A percentile compares a stretch with the other conserved stretches of the same genome.
Evolutionary conservation across 2,329 filamentous ascomycete genomes (phyloP).

Genomic region (Aspergillus sp.): DNA sequence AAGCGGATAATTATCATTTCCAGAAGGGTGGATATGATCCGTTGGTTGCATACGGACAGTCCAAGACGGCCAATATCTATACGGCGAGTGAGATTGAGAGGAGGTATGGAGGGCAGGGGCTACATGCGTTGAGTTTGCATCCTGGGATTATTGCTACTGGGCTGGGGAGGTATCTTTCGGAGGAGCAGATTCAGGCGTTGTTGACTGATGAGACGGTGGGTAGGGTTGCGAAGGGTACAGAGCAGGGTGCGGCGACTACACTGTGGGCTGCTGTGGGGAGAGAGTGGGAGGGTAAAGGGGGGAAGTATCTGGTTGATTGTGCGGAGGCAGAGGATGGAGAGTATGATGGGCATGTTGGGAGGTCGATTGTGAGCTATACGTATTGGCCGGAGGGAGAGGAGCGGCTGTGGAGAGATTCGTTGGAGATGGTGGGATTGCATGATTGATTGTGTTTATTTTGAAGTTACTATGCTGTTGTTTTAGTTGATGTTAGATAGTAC

Average conservation of each 20-base stretch:
- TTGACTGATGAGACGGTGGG: constrained; percentile 16
- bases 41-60: constrained; percentile 49
- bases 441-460: background rate
- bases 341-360: constrained; percentile 18
- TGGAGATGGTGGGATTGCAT: constrained; percentile 27
- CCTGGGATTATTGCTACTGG: constrained; percentile 41
- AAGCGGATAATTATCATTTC: constrained; percentile 45
- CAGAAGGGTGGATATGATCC: constrained; percentile 35
- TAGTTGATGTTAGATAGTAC: background rate
- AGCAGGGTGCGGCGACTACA: constrained; percentile 42
- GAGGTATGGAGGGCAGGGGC: constrained; percentile 46
- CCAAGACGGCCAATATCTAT: constrained; percentile 56
- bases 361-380: constrained; percentile 23
- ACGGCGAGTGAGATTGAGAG: constrained; percentile 56
- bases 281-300: constrained; percentile 28
- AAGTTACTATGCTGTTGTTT: too few relatives aligned
- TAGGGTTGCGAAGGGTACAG: constrained; percentile 32
- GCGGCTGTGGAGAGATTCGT: constrained; percentile 34
- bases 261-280: background rate
- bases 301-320: constrained; percentile 37
- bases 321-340: constrained; percentile 21
- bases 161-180: background rate
- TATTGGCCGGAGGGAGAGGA: constrained; percentile 32
- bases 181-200: constrained; percentile 9
- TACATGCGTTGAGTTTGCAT: constrained; percentile 51